A percentile compares a stretch with the other conserved stretches of the same genome.
Conservation (phyloP, 2,329 filamentous ascomycete genomes). For the Scleromitrula shiraiana region DNA sequence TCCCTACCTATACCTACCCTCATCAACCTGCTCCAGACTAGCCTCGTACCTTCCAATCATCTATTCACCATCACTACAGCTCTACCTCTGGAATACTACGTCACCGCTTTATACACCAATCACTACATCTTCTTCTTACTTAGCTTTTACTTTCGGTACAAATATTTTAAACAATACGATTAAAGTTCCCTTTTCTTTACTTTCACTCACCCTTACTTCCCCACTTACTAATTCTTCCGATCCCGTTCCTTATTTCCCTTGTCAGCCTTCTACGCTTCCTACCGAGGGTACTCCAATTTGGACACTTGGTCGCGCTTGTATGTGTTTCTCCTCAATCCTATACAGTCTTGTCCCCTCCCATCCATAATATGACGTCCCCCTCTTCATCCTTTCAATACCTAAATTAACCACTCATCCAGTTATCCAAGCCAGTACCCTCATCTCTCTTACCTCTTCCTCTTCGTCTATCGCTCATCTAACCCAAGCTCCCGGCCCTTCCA, state of each 20-base stretch:
- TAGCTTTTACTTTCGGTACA: constrained; percentile 30
- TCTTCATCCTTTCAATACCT: no score
- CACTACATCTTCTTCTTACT: constrained; percentile 30
- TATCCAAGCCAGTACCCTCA: no score
- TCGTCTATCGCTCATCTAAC: no score
- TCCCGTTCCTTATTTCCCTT: constrained; percentile 13
- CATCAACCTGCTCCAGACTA: constrained; percentile 31
- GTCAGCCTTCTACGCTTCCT: constrained; percentile 15
- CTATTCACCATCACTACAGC: constrained; percentile 21
- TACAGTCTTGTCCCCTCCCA: no score
- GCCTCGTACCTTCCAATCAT: constrained; percentile 28
- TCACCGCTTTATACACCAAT: constrained; percentile 25
- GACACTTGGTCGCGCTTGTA: neutral
- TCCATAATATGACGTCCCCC: no score
- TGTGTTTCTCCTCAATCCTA: no score
- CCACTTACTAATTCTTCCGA: neutral
- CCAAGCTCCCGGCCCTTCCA: neutral
- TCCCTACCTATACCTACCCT: constrained; percentile 30
- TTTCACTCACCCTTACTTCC: neutral
- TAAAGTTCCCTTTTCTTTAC: neutral
- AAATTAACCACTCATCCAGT: no score
- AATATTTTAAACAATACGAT: neutral
- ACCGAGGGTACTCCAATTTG: constrained; percentile 4
- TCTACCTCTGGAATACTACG: constrained; percentile 31
- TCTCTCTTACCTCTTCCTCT: no score